Conservation (phyloP, 2,329 filamentous ascomycete species). For the Talaromyces piceae region DNA sequence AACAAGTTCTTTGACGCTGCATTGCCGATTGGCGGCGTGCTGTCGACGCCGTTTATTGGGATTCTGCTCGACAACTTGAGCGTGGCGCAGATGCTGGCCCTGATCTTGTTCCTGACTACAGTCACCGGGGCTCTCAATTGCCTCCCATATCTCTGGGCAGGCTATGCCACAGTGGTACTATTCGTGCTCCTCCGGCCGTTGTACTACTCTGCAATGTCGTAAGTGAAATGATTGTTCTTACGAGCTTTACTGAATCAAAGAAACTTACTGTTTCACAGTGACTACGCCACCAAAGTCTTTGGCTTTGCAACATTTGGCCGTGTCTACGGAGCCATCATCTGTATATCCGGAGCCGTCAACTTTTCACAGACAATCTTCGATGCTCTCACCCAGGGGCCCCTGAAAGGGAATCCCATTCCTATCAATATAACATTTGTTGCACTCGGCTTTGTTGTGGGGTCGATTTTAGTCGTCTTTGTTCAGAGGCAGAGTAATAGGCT, state of each 20-base stretch:
- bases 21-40: slow-evolving; percentile 70
- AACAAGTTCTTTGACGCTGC: slow-evolving; percentile 81
- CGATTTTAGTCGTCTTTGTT: slow-evolving; percentile 61
- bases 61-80: slow-evolving; percentile 65
- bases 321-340: slow-evolving; percentile 86
- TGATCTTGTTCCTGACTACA: slow-evolving; percentile 65
- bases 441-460: slow-evolving; percentile 57
- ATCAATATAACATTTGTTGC: slow-evolving; percentile 64
- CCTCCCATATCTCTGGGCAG: slow-evolving; percentile 56
- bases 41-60: slow-evolving; percentile 80
- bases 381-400: slow-evolving; percentile 64
- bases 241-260: not conserved
- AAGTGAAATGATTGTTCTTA: slow-evolving; percentile 21
- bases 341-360: slow-evolving; percentile 72
- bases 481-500: slow-evolving; percentile 12
- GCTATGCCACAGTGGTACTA: slow-evolving; percentile 68
- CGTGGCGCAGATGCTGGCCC: slow-evolving; percentile 61
- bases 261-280: slow-evolving; percentile 33
- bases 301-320: slow-evolving; percentile 87
- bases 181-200: slow-evolving; percentile 82
- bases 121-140: slow-evolving; percentile 69
- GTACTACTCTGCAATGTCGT: slow-evolving; percentile 82
- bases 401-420: slow-evolving; percentile 65
- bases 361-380: slow-evolving; percentile 77
- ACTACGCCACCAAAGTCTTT: slow-evolving; percentile 87